Conservation (phyloP, 2,329 filamentous ascomycete genomes). For the Myriosclerotinia scirpicola region DNA sequence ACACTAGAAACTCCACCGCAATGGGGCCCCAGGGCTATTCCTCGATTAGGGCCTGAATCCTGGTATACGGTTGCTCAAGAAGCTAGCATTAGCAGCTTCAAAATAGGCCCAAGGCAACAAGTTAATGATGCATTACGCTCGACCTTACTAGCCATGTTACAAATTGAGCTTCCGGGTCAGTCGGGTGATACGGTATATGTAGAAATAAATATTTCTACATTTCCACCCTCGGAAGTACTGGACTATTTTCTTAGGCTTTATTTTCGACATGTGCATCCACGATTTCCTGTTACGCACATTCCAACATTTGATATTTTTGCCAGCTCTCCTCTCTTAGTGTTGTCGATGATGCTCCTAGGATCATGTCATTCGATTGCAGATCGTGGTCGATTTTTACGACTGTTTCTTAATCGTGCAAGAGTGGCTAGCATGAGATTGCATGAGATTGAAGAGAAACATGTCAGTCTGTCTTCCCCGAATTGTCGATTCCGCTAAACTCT, state of each 20-base stretch:
- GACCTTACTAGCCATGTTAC: slow-evolving; percentile 26
- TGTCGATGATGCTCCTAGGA: slow-evolving; percentile 39
- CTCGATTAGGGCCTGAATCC: slow-evolving; percentile 32
- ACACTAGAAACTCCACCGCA: slow-evolving; percentile 24
- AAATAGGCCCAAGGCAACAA: slow-evolving; percentile 28
- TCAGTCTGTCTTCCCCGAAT: slow-evolving; percentile 22
- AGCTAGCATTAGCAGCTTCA: slow-evolving; percentile 29
- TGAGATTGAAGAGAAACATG: slow-evolving; percentile 35
- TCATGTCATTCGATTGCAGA: slow-evolving; percentile 36
- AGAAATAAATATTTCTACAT: slow-evolving; percentile 34
- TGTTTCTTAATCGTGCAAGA: slow-evolving; percentile 37
- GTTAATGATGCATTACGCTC: slow-evolving; percentile 30
- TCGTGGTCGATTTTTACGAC: slow-evolving; percentile 34
- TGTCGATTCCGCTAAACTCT: slow-evolving; percentile 20
- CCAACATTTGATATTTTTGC: slow-evolving; percentile 37
- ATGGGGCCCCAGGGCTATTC: slow-evolving; percentile 28
- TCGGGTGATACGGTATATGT: slow-evolving; percentile 14
- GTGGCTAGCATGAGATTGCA: slow-evolving; percentile 31
- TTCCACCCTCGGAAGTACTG: slow-evolving; percentile 35
- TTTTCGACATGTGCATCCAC: slow-evolving; percentile 35
- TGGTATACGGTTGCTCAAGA: slow-evolving; percentile 37
- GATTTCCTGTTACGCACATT: slow-evolving; percentile 36
- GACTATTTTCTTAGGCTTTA: slow-evolving; percentile 38
- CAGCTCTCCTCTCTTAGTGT: slow-evolving; percentile 32
- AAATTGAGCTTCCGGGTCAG: slow-evolving; percentile 17